These are phyloP conservation scores for Madurella mycetomatis DNA, from an alignment of 2,329 filamentous ascomycete species.

Conservation along the genomic window DNA sequence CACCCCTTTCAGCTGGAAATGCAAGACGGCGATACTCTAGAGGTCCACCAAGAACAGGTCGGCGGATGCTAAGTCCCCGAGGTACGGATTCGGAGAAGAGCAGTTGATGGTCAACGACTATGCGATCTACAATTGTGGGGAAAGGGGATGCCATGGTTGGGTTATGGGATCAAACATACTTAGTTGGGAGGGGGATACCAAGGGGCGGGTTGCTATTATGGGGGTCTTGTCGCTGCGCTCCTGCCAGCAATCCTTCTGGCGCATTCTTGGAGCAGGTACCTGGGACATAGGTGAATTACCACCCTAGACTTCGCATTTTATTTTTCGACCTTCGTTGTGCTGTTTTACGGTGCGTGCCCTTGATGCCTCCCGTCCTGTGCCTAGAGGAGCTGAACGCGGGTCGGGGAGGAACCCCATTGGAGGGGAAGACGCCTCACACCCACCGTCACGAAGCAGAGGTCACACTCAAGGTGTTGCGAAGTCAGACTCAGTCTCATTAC, in stretches of 20 bases:
- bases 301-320: not conserved
- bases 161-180: not conserved
- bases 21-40: slow-evolving; percentile 90
- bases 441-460: too few relatives aligned
- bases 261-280: not conserved
- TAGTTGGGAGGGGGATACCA: not conserved
- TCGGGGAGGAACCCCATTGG: too few relatives aligned
- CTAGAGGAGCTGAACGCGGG: too few relatives aligned
- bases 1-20: slow-evolving; percentile 72
- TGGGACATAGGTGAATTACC: not conserved
- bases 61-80: slow-evolving; percentile 53
- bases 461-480: not conserved
- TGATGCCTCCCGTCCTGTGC: too few relatives aligned
- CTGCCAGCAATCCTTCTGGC: not conserved
- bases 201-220: not conserved
- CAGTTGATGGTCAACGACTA: too few relatives aligned
- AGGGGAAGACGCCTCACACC: too few relatives aligned
- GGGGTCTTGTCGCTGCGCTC: not conserved
- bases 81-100: too few relatives aligned
- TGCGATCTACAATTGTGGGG: too few relatives aligned
- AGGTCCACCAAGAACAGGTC: slow-evolving; percentile 98
- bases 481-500: not conserved
- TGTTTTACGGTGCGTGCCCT: not conserved
- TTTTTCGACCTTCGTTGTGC: not conserved
- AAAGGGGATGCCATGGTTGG: not conserved